Evolutionary conservation across 129 eudicot genomes (phyloP), one percentile per base, ranked within the genome.

Genomic region (Tagetes patula): DNA sequence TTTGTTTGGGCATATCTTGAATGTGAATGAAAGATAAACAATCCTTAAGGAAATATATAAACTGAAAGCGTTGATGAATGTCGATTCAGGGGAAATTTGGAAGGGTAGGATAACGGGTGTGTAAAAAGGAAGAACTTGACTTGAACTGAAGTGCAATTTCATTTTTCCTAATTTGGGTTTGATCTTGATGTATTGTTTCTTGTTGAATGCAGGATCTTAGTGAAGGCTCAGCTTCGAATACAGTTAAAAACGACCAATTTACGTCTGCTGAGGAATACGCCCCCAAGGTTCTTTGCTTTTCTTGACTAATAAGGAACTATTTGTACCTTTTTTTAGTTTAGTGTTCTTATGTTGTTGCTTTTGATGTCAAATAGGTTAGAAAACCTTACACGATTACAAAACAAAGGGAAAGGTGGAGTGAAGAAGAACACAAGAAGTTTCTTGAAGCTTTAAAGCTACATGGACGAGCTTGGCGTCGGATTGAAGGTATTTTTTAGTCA

Each of bases 391-490:
- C 96, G 40, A 92, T 92, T 30, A 81, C 96, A 0, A 92, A 92
- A 79, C 96, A 89, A 64, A 85, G 97, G 67, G 96, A 92, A 67
- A 85, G 96, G 81, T 92, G 97, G 97, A 85, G 96, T 13, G 96
- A 92, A 56, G 97, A 89, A 73, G 97, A 92, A 82, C 97, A 92
- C 80, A 86, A 87, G 46, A 92, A 87, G 77, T 92, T 92, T 78
- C 71, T 92, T 14, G 97, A 92, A 83, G 96, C 97, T 39, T 74
- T 92, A 75, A 92, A 87, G 86, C 82, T 92, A 31, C 84, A 89
- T 13, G 97, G 97, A 9, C 86, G 97, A 7, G 96, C 96, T 9
- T 92, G 97, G 97, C 77, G 89, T 67, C 84, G 77, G 66, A 91
- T 91, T 61, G 96, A 91, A 86, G 97, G 97, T 91, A 79, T 49